These are phyloP conservation scores for Zygosaccharomyces pseudobailii DNA, from an alignment of 1,139 yeast species.

Conservation along the genomic window DNA sequence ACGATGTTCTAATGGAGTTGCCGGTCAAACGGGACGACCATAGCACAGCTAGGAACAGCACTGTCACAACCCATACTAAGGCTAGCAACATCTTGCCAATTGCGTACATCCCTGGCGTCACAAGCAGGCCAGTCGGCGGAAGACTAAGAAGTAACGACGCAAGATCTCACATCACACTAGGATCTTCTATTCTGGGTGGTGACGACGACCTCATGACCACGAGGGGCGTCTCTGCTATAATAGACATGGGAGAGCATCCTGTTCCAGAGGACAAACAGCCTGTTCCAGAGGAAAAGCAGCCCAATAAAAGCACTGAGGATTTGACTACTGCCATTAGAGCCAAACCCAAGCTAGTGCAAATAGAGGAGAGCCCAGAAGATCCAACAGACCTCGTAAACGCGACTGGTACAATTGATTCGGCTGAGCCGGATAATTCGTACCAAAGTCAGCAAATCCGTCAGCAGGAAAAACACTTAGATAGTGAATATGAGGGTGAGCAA, in stretches of 20 bases:
- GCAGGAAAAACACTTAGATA: too few species aligned
- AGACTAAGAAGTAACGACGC: conserved; percentile 25
- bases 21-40: conserved; percentile 8
- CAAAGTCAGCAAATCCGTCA: too few species aligned
- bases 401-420: too few species aligned
- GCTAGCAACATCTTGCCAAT: conserved; percentile 90
- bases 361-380: conserved; percentile 39
- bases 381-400: too few species aligned
- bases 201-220: conserved; percentile 21
- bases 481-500: too few species aligned
- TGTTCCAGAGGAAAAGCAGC: conserved; percentile 27
- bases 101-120: conserved; percentile 91
- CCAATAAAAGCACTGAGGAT: conserved; percentile 17
- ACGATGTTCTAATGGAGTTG: neutral
- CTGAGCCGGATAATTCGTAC: too few species aligned
- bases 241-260: neutral
- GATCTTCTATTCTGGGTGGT: conserved; percentile 34
- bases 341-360: conserved; percentile 59
- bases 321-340: conserved; percentile 65
- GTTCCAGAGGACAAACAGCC: conserved; percentile 8
- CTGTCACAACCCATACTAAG: conserved; percentile 63
- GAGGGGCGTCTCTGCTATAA: neutral
- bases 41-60: conserved; percentile 38
- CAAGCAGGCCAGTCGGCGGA: conserved; percentile 42
- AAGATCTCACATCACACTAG: conserved; percentile 34